phyloP scores from a whole-genome alignment of 768 basidiomycete species.

The Fistulinella prunicolor region DNA sequence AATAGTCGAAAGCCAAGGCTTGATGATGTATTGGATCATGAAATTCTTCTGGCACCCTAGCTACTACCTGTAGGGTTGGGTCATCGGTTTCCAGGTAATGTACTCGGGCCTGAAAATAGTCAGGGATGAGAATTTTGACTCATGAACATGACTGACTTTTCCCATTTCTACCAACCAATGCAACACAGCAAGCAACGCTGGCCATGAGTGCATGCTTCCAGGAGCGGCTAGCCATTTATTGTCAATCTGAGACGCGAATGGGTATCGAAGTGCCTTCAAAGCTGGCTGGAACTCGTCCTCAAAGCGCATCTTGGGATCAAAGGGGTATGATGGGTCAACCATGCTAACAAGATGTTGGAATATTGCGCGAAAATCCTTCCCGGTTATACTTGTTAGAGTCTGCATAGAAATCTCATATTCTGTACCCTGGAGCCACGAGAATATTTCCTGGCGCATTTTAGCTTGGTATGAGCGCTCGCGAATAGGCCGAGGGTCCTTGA shows the following conservation, averaged over 20 bases:
- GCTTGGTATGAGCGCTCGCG: slow-evolving; percentile 72
- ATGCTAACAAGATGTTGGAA: slow-evolving; percentile 73
- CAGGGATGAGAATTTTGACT: neutral
- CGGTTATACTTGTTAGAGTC: slow-evolving; percentile 73
- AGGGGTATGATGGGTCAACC: slow-evolving; percentile 69
- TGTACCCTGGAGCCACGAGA: slow-evolving; percentile 61
- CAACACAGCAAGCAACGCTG: slow-evolving; percentile 77
- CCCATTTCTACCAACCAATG: slow-evolving; percentile 91
- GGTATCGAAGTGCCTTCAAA: slow-evolving; percentile 77
- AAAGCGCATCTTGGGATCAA: slow-evolving; percentile 50
- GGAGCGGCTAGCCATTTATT: slow-evolving; percentile 86
- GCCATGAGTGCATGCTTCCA: slow-evolving; percentile 92
- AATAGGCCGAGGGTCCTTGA: slow-evolving; percentile 75
- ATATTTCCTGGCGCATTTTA: slow-evolving; percentile 76
- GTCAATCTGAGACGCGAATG: slow-evolving; percentile 73
- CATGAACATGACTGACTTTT: slow-evolving; percentile 51
- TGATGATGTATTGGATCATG: slow-evolving; percentile 70
- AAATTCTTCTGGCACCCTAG: slow-evolving; percentile 69
- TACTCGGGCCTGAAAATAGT: slow-evolving; percentile 28
- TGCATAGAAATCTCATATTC: slow-evolving; percentile 67
- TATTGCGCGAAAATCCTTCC: slow-evolving; percentile 82
- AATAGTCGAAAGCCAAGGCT: slow-evolving; percentile 76
- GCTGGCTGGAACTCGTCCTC: slow-evolving; percentile 84
- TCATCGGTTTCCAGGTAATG: slow-evolving; percentile 60
- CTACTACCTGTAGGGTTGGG: slow-evolving; percentile 62